Evolutionary conservation across 1,284 basidiomycete genomes (phyloP), one percentile per base, ranked within the genome.

Genomic region (Ustilago cynodontis): DNA sequence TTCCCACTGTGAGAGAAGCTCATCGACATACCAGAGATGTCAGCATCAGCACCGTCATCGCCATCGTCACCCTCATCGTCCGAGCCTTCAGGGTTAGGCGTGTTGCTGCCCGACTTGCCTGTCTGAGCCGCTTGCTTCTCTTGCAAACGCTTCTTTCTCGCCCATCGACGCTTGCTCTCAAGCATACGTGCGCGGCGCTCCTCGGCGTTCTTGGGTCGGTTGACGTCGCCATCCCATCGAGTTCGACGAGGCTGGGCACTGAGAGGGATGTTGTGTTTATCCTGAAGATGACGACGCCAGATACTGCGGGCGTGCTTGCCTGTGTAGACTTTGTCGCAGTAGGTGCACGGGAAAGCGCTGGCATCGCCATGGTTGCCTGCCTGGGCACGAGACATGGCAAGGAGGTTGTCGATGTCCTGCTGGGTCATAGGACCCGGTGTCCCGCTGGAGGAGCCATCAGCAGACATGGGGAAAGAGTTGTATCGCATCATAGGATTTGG

Each of bases 221-320:
- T 88, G 26, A 86, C 86, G 70, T 89, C 88, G 64, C 86, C 86
- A 79, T 90, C 89, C 89, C 89, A 90, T 37, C 89, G 85, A 11
- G 88, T 89, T 47, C 88, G 82, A 31, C 88, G 86, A 37, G 87
- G 87, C 80, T 90, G 89, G 6, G 86, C 80, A 31, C 84, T 85
- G 51, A 90, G 76, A 1, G 88, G 88, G 33, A 90, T 88, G 29
- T 87, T 87, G 80, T 90, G 89, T 79, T 89, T 89, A 80, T 89
- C 89, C 79, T 88, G 88, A 56, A 89, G 79, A 79, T 90, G 89
- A 49, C 89, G 77, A 39, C 89, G 85, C 84, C 89, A 89, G 63
- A 90, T 89, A 78, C 87, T 88, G 56, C 89, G 82, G 0, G 88
- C 88, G 64, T 90, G 89, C 75, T 88, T 88, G 16, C 89, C 89